phyloP scores from a whole-genome alignment of 352 stramenopile species.

The Blastocystis sp. region DNA sequence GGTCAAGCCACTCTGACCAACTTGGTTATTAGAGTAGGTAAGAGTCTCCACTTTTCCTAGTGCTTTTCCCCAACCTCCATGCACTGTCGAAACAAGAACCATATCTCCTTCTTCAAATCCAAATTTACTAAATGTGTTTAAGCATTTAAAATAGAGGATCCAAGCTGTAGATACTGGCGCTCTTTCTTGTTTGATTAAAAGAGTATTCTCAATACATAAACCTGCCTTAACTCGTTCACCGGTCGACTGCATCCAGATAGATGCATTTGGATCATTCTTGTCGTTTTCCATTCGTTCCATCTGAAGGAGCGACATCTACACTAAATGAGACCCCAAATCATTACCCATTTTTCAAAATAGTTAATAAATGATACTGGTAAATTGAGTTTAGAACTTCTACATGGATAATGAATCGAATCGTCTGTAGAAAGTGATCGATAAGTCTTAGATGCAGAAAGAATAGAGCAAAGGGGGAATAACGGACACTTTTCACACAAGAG shows the following conservation, averaged over 20 bases:
- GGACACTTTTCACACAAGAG: slow-evolving; percentile 13
- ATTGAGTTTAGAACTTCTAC: not conserved
- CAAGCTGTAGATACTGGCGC: not conserved
- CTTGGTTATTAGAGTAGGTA: not conserved
- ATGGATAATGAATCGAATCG: not conserved
- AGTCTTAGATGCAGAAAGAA: not conserved
- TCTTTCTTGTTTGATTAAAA: not conserved
- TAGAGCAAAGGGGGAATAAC: not conserved
- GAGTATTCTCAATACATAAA: not conserved
- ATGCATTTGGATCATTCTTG: not conserved
- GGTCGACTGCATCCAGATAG: not conserved
- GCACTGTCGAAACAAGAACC: not conserved
- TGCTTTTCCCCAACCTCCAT: not conserved
- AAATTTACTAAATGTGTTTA: not conserved
- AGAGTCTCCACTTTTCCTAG: not conserved
- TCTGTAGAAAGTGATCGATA: not conserved
- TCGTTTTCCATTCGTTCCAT: not conserved
- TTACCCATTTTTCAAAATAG: slow-evolving; percentile 38
- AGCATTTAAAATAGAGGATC: not conserved
- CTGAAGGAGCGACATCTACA: slow-evolving; percentile 34
- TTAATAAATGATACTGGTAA: not conserved
- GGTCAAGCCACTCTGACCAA: not conserved
- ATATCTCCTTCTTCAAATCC: not conserved
- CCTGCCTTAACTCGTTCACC: not conserved
- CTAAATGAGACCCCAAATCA: not conserved